These are phyloP conservation scores for Coemansia sp. DNA, from an alignment of 192 early-diverging fungal species.

Conservation along the genomic window DNA sequence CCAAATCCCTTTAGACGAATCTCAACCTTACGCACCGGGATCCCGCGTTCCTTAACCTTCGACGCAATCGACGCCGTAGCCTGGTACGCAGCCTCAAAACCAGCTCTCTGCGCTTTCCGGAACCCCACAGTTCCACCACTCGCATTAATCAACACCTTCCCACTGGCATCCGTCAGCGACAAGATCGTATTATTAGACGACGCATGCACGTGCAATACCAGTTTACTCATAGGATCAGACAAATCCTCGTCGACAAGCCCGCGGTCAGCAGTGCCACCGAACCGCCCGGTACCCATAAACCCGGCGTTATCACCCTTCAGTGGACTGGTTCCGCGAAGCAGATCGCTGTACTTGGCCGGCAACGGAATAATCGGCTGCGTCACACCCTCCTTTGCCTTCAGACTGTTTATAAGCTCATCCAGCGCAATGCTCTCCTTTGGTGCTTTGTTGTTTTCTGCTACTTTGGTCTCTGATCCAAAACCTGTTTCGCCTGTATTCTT, in stretches of 20 bases:
- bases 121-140: slow-evolving; percentile 84
- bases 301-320: slow-evolving; percentile 9
- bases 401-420: no score
- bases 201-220: slow-evolving; percentile 52
- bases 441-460: neutral
- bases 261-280: neutral
- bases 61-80: slow-evolving; percentile 72
- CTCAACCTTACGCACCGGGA: slow-evolving; percentile 67
- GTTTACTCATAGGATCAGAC: slow-evolving; percentile 29
- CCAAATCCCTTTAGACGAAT: slow-evolving; percentile 89
- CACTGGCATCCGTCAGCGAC: slow-evolving; percentile 72
- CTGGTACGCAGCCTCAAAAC: slow-evolving; percentile 91
- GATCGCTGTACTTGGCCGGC: no score
- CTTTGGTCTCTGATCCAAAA: no score
- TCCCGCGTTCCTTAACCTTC: slow-evolving; percentile 65
- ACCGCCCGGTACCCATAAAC: slow-evolving; percentile 15
- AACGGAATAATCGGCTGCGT: no score
- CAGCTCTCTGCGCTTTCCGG: slow-evolving; percentile 84
- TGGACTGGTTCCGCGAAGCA: neutral
- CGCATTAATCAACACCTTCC: slow-evolving; percentile 67
- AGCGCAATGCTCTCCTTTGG: neutral
- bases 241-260: neutral
- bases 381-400: neutral
- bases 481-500: neutral
- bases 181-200: slow-evolving; percentile 87